Conservation (phyloP, 139 green algal species). For the Klebsormidium nitens region DNA sequence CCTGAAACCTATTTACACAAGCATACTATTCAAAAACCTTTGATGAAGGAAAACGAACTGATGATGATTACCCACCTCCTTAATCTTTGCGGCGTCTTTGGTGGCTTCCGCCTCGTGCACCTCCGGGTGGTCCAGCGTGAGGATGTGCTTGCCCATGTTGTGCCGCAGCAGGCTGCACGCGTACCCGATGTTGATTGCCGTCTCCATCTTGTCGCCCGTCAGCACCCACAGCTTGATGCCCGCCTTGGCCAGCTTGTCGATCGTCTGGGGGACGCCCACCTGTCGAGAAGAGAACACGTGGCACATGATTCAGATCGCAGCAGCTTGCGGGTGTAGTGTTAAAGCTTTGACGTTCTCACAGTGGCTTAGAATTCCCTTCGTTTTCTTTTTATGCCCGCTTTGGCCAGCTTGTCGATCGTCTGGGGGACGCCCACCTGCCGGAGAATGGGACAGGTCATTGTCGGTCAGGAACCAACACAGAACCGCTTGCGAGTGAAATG, state of each 20-base stretch:
- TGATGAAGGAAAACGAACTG: conserved; percentile 1
- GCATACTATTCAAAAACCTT: no score
- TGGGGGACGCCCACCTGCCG: conserved; percentile 85
- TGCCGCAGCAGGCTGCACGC: conserved; percentile 53
- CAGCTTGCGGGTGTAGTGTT: no score
- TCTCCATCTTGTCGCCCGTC: conserved; percentile 67
- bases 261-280: conserved; percentile 76
- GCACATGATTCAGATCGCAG: no score
- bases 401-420: conserved; percentile 35
- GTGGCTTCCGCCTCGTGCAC: background rate
- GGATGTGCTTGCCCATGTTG: conserved; percentile 36
- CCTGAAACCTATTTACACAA: no score
- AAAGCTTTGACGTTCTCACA: no score
- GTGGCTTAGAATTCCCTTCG: no score
- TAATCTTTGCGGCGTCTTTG: background rate
- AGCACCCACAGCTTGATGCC: conserved; percentile 60
- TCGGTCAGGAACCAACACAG: no score
- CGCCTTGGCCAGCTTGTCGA: conserved; percentile 40
- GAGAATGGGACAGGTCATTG: no score
- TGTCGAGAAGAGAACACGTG: no score
- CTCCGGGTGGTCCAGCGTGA: conserved; percentile 37
- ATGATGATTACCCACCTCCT: conserved; percentile 6
- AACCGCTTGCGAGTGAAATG: no score
- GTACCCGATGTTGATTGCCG: conserved; percentile 62
- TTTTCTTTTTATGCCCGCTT: conserved; percentile 55